These are phyloP conservation scores for Paraglomus brasilianum DNA, from an alignment of 192 early-diverging fungal genomes.

Conservation along the genomic window DNA sequence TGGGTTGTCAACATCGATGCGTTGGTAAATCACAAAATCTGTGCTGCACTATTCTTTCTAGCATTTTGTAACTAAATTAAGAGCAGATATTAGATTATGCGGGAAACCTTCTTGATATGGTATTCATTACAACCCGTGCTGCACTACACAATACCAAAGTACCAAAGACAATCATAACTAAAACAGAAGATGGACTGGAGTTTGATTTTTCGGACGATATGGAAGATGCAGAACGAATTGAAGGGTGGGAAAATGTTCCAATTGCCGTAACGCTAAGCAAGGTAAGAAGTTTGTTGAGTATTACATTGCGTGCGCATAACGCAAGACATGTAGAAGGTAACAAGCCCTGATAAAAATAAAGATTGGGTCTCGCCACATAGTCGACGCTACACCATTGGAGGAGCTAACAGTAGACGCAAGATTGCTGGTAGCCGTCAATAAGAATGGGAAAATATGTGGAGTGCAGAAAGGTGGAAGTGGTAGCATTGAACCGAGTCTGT, in stretches of 20 bases:
- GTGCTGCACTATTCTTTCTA: background rate
- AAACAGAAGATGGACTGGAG: conserved; percentile 77
- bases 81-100: conserved; percentile 75
- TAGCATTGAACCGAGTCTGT: conserved; percentile 71
- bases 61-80: background rate
- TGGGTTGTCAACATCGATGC: conserved; percentile 93
- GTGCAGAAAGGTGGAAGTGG: conserved; percentile 82
- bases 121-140: conserved; percentile 83
- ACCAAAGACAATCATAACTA: conserved; percentile 81
- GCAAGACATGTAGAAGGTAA: background rate
- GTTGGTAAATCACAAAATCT: conserved; percentile 51
- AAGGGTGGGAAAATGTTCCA: conserved; percentile 79
- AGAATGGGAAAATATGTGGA: conserved; percentile 75
- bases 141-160: conserved; percentile 87
- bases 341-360: conserved; percentile 30
- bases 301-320: background rate
- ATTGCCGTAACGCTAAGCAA: conserved; percentile 82
- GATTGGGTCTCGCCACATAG: conserved; percentile 80
- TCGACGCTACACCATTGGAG: conserved; percentile 88
- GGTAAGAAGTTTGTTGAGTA: conserved; percentile 40
- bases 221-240: conserved; percentile 77
- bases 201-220: conserved; percentile 92
- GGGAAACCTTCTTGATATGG: conserved; percentile 83
- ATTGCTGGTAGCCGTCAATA: conserved; percentile 80
- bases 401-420: conserved; percentile 83